phyloP scores from a whole-genome alignment of 164 flowering plant genomes.

The Saururus chinensis region DNA sequence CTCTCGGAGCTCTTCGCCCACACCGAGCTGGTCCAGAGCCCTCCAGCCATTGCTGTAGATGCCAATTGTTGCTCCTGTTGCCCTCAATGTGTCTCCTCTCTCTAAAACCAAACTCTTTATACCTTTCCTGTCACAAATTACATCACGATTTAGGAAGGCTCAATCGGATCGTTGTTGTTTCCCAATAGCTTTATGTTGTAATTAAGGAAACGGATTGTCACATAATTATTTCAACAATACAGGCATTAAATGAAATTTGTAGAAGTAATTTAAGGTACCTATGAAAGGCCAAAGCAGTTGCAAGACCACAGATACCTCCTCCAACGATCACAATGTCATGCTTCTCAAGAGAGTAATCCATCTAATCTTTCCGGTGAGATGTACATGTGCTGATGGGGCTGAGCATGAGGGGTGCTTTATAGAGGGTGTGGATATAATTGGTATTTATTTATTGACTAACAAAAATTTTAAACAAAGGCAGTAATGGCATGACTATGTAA shows the following conservation, averaged over 20 bases:
- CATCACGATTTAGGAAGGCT: background rate
- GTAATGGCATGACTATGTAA: no score
- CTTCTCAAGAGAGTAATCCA: background rate
- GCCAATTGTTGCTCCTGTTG: conserved; percentile 19
- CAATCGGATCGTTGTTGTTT: no score
- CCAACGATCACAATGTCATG: conserved; percentile 33
- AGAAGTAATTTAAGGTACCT: no score
- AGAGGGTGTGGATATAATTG: no score
- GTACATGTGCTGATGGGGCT: background rate
- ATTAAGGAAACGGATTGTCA: no score
- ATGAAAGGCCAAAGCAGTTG: conserved; percentile 53
- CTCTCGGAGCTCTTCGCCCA: conserved; percentile 21
- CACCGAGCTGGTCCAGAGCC: conserved; percentile 39
- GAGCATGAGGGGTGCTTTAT: no score
- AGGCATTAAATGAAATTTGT: no score
- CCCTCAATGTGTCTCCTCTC: conserved; percentile 16
- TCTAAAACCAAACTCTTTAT: conserved; percentile 18
- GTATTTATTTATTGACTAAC: no score
- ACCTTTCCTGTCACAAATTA: conserved; percentile 15
- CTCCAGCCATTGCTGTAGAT: conserved; percentile 38
- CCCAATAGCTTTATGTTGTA: no score
- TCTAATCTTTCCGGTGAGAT: no score
- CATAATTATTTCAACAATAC: no score
- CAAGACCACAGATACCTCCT: conserved; percentile 43
- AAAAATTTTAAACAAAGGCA: no score